A percentile compares a stretch with the other conserved stretches of the same genome.
These are phyloP conservation scores for Rhizophagus sp. DNA, from an alignment of 192 early-diverging fungal species.

Conservation along the genomic window DNA sequence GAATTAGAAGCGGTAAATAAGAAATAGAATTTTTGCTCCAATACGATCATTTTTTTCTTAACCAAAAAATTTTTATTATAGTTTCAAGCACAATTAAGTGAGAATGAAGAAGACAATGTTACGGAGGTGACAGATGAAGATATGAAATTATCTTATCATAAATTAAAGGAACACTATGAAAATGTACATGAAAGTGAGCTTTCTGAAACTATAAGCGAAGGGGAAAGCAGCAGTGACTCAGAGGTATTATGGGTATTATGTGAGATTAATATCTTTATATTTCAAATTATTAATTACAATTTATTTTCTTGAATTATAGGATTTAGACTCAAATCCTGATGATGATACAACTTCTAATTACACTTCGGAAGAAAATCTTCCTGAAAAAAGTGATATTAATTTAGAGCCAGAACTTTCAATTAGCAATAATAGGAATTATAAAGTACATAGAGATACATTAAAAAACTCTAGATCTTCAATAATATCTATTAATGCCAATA, in stretches of 20 bases:
- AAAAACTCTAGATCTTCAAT: conserved; percentile 37
- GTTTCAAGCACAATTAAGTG: conserved; percentile 34
- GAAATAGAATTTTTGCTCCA: conserved; percentile 29
- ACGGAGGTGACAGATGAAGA: conserved; percentile 35
- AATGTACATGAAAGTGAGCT: conserved; percentile 15
- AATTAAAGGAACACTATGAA: conserved; percentile 7
- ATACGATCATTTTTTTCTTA: conserved; percentile 21
- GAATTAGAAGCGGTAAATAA: conserved; percentile 76
- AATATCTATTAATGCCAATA: conserved; percentile 30
- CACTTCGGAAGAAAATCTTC: conserved; percentile 21
- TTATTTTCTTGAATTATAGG: neutral
- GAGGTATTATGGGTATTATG: too few relatives aligned
- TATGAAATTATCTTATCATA: conserved; percentile 32
- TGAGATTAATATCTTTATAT: neutral
- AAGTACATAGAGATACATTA: conserved; percentile 50
- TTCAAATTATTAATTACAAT: too few relatives aligned
- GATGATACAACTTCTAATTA: conserved; percentile 25
- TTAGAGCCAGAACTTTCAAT: conserved; percentile 25
- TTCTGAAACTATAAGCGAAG: conserved; percentile 33
- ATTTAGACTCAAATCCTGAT: conserved; percentile 3
- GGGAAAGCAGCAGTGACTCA: conserved; percentile 28
- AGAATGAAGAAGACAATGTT: conserved; percentile 31
- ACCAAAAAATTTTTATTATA: neutral
- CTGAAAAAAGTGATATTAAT: conserved; percentile 26
- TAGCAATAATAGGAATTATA: conserved; percentile 49